phyloP scores from a whole-genome alignment of 1,139 yeast genomes.

The Trichomonascaceae sp. region DNA sequence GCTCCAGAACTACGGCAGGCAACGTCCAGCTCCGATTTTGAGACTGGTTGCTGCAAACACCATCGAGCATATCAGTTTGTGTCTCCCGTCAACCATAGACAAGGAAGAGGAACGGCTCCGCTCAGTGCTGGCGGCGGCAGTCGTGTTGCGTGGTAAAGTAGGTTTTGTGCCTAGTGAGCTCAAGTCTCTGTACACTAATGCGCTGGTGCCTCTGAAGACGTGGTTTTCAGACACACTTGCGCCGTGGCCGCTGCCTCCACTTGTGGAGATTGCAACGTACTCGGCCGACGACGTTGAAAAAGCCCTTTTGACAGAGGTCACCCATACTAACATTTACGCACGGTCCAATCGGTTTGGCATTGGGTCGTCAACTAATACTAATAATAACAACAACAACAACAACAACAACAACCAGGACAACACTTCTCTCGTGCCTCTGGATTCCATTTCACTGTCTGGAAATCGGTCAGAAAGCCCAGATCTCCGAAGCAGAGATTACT shows the following conservation, averaged over 20 bases:
- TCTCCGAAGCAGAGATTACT: too few species aligned
- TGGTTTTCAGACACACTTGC: constrained; percentile 33
- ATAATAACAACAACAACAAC: constrained; percentile 13
- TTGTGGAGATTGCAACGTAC: constrained; percentile 50
- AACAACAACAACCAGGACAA: constrained; percentile 23
- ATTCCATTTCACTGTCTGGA: too few species aligned
- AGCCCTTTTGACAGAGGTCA: constrained; percentile 63
- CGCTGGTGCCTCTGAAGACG: constrained; percentile 45
- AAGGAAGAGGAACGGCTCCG: constrained; percentile 34
- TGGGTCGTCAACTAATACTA: constrained; percentile 1
- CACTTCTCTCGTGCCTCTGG: too few species aligned
- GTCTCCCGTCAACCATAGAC: constrained; percentile 4
- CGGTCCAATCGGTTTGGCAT: neutral
- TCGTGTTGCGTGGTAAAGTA: constrained; percentile 69
- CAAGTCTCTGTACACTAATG: constrained; percentile 59
- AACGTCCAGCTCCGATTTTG: constrained; percentile 40
- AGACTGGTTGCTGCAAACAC: constrained; percentile 67
- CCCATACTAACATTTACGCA: neutral
- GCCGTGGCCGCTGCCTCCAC: constrained; percentile 73
- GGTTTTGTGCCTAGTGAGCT: constrained; percentile 75
- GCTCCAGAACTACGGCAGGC: constrained; percentile 19
- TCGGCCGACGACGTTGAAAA: constrained; percentile 65
- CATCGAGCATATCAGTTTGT: constrained; percentile 47
- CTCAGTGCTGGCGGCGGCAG: constrained; percentile 67
- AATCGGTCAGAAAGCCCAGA: too few species aligned